Conservation (phyloP, 2,329 filamentous ascomycete species). For the Geosmithia flava region DNA sequence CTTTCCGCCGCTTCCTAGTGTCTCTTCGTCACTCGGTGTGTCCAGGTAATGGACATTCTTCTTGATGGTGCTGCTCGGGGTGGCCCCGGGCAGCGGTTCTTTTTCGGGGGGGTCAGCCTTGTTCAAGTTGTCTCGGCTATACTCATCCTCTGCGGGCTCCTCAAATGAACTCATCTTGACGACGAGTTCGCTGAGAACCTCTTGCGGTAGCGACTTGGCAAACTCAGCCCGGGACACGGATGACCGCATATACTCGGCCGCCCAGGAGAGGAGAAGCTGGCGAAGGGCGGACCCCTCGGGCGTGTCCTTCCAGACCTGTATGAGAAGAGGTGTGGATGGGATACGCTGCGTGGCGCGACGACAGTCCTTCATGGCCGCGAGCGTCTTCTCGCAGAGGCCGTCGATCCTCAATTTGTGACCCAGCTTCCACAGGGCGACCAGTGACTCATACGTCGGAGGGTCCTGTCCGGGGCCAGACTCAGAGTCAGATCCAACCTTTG, state of each 20-base stretch:
- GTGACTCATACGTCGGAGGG: slow-evolving; percentile 38
- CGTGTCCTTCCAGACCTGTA: slow-evolving; percentile 50
- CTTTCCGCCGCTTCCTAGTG: slow-evolving; percentile 13
- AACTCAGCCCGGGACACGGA: slow-evolving; percentile 44
- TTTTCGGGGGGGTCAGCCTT: background rate
- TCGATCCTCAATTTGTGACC: slow-evolving; percentile 37
- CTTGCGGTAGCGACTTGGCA: slow-evolving; percentile 47
- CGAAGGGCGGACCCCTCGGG: slow-evolving; percentile 48
- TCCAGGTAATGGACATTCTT: slow-evolving; percentile 40
- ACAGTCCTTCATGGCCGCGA: slow-evolving; percentile 45
- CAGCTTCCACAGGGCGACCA: slow-evolving; percentile 45
- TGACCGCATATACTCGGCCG: slow-evolving; percentile 49
- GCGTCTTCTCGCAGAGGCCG: slow-evolving; percentile 41
- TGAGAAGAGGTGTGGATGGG: slow-evolving; percentile 44
- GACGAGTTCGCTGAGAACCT: slow-evolving; percentile 50
- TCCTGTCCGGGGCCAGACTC: slow-evolving; percentile 10
- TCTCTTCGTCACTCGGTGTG: slow-evolving; percentile 26
- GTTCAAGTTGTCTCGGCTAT: background rate
- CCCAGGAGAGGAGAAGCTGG: slow-evolving; percentile 46
- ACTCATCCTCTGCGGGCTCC: slow-evolving; percentile 9
- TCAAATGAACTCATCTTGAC: slow-evolving; percentile 48
- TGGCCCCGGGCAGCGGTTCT: slow-evolving; percentile 8
- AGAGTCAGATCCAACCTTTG: slow-evolving; percentile 26
- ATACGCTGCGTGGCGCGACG: slow-evolving; percentile 39
- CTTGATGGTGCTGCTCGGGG: slow-evolving; percentile 6